A percentile compares a stretch with the other conserved stretches of the same genome.
These are phyloP conservation scores for Jacaranda copaia DNA, from an alignment of 257 asterid species.

Conservation along the genomic window DNA sequence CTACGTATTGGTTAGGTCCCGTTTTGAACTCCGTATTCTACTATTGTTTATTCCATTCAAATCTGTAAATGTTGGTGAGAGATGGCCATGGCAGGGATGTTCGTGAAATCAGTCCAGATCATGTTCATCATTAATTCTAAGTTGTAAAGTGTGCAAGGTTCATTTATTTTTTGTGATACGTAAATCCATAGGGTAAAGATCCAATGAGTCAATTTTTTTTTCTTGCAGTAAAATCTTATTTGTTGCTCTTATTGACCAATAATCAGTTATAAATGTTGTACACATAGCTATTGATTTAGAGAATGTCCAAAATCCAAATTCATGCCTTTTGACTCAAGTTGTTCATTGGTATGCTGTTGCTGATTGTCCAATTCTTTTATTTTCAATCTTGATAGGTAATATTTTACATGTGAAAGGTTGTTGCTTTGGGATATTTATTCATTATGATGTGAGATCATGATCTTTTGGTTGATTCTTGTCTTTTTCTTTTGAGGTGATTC, in stretches of 20 bases:
- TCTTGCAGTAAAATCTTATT: not conserved
- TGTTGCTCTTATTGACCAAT: conserved; percentile 18
- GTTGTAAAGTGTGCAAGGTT: too few species aligned
- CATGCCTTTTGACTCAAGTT: not conserved
- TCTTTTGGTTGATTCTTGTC: conserved; percentile 26
- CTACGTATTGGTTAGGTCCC: too few species aligned
- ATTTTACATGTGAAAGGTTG: conserved; percentile 13
- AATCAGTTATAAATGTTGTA: conserved; percentile 8
- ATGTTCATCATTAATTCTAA: too few species aligned
- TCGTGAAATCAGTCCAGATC: too few species aligned
- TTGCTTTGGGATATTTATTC: conserved; percentile 21
- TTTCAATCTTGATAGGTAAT: conserved; percentile 4
- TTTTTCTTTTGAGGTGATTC: conserved; percentile 3
- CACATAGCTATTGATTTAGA: not conserved
- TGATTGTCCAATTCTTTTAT: not conserved
- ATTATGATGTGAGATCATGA: not conserved
- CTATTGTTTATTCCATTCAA: too few species aligned
- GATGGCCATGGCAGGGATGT: too few species aligned
- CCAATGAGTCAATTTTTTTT: too few species aligned
- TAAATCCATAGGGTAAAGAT: too few species aligned
- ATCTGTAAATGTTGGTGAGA: too few species aligned
- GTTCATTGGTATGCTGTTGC: not conserved
- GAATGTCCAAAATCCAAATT: not conserved
- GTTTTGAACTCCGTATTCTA: too few species aligned
- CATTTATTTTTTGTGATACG: too few species aligned